Evolutionary conservation across 176 grass and related monocot species (phyloP), one percentile per base, ranked within the genome.

Genomic region (Bothriochloa decipiens): DNA sequence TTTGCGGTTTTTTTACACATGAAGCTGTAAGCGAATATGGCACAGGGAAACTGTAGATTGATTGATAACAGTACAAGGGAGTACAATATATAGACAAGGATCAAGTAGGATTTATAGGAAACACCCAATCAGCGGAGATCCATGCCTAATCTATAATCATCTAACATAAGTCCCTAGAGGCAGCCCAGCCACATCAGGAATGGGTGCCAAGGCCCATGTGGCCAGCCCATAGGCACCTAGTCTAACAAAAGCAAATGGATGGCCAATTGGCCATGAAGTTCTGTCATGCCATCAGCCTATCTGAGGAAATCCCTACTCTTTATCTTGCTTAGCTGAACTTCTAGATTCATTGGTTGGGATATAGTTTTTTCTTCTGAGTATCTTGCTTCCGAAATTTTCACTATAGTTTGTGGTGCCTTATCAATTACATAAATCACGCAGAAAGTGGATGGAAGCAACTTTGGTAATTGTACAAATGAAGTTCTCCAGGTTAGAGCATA

Each of bases 401-500:
- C 16, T 25, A 18, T 85, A 35, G 75, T 14, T 81, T 85, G 70
- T 65, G 63, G 25, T 78, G 32, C 11, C 42, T 71, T 75, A 43
- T 79, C 67, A 36, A 55, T 77, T 18, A 55, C 57, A 65, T 86
- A 89, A 83, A 69, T 89, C 76, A 27, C 71, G 76, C 83, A 98
- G 95, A 92, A 72, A 67, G 85, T 89, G 52, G 80, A 88, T 79
- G 82, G 70, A 84, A 74, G 55, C 70, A 90, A 68, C 67, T 84
- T 70, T 36, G 80, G 86, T n/a, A 88, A 93, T 75, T 97, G 81
- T 88, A 81, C 90, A 78, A 86, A 98, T 90, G 91, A 98, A 86
- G 79, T 98, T 70, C 91, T 98, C 70, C 89, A 90, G 76, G 87
- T 98, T 83, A 94, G 92, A 82, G 87, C 92, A 76, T 98, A 90